Percentiles rank a stretch among this genome's conserved stretches.
These are phyloP conservation scores for Apiotrichum sp. DNA, from an alignment of 1,284 basidiomycete species.

Conservation along the genomic window DNA sequence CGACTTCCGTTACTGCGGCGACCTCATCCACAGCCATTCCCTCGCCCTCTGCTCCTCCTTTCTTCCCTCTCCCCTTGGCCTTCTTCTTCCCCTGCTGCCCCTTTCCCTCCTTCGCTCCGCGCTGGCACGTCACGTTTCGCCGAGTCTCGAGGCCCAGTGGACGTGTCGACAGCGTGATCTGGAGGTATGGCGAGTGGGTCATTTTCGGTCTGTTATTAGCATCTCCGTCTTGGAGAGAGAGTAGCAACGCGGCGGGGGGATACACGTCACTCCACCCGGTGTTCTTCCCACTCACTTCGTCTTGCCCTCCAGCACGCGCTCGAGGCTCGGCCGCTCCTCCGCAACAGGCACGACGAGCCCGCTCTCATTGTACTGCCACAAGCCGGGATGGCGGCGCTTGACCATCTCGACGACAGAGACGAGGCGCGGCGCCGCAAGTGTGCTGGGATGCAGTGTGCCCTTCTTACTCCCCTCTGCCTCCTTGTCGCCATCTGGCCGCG, in stretches of 20 bases:
- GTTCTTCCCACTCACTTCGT: constrained; percentile 54
- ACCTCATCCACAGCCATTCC: too few species aligned
- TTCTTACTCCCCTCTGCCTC: not conserved
- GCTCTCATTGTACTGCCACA: constrained; percentile 76
- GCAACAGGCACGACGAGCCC: constrained; percentile 51
- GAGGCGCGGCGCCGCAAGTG: constrained; percentile 58
- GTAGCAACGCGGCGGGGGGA: not conserved
- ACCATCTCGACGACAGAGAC: constrained; percentile 75
- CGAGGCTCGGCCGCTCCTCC: constrained; percentile 25
- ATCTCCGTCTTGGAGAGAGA: not conserved
- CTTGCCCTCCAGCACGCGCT: constrained; percentile 47
- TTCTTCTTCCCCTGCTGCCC: not conserved
- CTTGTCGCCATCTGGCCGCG: constrained; percentile 47
- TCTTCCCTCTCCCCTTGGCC: not conserved
- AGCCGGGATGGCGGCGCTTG: constrained; percentile 64
- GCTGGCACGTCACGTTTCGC: constrained; percentile 29
- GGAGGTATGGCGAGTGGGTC: constrained; percentile 65
- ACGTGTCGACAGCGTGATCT: constrained; percentile 58
- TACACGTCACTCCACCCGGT: not conserved
- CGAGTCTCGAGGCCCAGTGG: constrained; percentile 49
- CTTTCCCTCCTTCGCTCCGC: not conserved
- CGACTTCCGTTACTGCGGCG: too few species aligned
- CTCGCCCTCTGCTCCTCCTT: not conserved
- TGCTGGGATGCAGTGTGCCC: constrained; percentile 36
- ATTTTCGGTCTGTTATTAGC: constrained; percentile 55